Evolutionary conservation across 1,139 yeast species (phyloP).

Genomic region (Sugiyamaella grinbergsii): DNA sequence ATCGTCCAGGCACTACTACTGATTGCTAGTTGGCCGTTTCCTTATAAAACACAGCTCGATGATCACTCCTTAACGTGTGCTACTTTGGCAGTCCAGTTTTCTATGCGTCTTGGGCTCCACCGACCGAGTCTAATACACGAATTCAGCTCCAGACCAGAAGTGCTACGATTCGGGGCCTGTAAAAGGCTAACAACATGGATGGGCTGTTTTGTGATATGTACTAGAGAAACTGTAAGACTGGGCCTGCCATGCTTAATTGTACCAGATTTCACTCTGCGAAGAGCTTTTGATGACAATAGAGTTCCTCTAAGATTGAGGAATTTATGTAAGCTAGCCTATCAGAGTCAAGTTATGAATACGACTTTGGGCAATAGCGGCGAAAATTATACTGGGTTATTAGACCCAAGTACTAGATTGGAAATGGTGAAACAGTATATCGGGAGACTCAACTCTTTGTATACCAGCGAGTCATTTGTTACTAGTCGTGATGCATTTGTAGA

Average conservation of each 20-base stretch:
- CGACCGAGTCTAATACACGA: slow-evolving; percentile 12
- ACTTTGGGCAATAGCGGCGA: slow-evolving; percentile 19
- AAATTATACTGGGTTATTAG: slow-evolving; percentile 18
- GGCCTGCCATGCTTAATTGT: slow-evolving; percentile 17
- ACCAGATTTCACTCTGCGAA: slow-evolving; percentile 14
- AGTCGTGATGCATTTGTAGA: slow-evolving; percentile 16
- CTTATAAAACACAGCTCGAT: slow-evolving; percentile 17
- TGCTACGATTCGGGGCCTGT: slow-evolving; percentile 12
- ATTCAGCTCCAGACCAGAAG: slow-evolving; percentile 14
- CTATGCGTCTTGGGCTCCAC: slow-evolving; percentile 15
- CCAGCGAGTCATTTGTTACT: slow-evolving; percentile 10
- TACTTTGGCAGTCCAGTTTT: slow-evolving; percentile 9
- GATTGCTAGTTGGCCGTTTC: slow-evolving; percentile 21
- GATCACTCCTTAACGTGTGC: slow-evolving; percentile 19
- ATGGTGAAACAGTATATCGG: slow-evolving; percentile 20
- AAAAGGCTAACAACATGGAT: slow-evolving; percentile 22
- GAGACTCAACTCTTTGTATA: slow-evolving; percentile 11
- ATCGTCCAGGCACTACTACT: slow-evolving; percentile 20
- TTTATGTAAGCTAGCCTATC: slow-evolving; percentile 14
- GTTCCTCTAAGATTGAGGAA: slow-evolving; percentile 15
- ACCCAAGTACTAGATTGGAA: slow-evolving; percentile 15
- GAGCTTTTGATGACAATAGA: slow-evolving; percentile 13
- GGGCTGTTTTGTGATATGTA: slow-evolving; percentile 19
- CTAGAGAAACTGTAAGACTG: slow-evolving; percentile 15
- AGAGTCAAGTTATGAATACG: slow-evolving; percentile 12